Percentiles rank a stretch among this genome's conserved stretches.
Evolutionary conservation across 352 stramenopile species (phyloP).

Genomic region (Pythium myriotylum): DNA sequence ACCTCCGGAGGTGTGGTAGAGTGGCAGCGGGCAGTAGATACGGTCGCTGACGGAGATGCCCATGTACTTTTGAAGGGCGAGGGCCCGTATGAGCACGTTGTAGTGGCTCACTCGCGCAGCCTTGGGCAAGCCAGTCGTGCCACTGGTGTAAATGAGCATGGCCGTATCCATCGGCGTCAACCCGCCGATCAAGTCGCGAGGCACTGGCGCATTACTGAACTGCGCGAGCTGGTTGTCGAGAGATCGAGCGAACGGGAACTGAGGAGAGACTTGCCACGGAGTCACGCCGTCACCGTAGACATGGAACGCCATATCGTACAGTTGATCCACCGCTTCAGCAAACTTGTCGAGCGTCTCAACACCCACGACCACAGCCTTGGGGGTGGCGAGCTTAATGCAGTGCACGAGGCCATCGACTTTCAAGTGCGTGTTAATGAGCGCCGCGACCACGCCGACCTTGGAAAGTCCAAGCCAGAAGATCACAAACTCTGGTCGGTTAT

Average conservation of each 20-base stretch:
- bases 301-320: conserved; percentile 41
- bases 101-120: conserved; percentile 71
- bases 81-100: conserved; percentile 54
- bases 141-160: conserved; percentile 85
- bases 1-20: conserved; percentile 86
- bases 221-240: conserved; percentile 31
- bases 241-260: conserved; percentile 39
- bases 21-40: conserved; percentile 78
- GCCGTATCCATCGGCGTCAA: conserved; percentile 42
- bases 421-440: conserved; percentile 84
- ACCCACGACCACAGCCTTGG: conserved; percentile 65
- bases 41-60: conserved; percentile 58
- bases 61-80: conserved; percentile 41
- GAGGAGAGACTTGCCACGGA: conserved; percentile 1
- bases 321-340: conserved; percentile 30
- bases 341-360: conserved; percentile 33
- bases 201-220: not conserved
- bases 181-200: not conserved
- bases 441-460: conserved; percentile 81
- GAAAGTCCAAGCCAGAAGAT: conserved; percentile 76
- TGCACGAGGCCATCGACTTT: conserved; percentile 64
- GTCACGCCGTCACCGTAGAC: conserved; percentile 51
- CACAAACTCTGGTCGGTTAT: conserved; percentile 84
- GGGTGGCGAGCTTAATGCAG: conserved; percentile 58
- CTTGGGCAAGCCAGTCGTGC: conserved; percentile 85